phyloP scores from a whole-genome alignment of 208 protist genomes.

The Trypanosoma caninum region DNA sequence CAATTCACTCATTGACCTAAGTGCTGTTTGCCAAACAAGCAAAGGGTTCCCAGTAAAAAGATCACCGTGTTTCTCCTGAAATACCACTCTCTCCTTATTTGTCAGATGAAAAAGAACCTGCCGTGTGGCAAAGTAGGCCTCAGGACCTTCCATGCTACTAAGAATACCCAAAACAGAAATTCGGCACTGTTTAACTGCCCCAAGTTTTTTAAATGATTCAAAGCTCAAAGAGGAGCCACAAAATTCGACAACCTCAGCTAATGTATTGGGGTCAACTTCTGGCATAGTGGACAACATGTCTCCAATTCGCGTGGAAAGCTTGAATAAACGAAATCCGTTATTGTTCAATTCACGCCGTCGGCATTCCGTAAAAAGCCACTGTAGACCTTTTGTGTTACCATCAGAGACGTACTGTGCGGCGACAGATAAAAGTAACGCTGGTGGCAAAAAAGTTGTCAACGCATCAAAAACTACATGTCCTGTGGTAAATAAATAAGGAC shows the following conservation, averaged over 20 bases:
- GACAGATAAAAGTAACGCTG: constrained; percentile 5
- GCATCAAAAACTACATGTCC: neutral
- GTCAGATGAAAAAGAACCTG: constrained; percentile 37
- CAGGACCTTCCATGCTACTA: constrained; percentile 39
- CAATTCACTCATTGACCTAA: constrained; percentile 31
- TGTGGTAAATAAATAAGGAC: constrained; percentile 13
- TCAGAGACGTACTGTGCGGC: constrained; percentile 8
- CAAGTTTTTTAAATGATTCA: constrained; percentile 24
- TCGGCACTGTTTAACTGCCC: constrained; percentile 16
- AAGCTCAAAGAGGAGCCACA: constrained; percentile 26
- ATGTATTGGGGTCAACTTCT: neutral
- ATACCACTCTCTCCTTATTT: constrained; percentile 7
- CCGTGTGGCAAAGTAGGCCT: constrained; percentile 49
- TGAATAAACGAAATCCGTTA: constrained; percentile 28
- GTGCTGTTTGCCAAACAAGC: constrained; percentile 45
- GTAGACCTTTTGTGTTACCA: constrained; percentile 8
- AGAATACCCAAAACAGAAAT: constrained; percentile 32
- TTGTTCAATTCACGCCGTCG: constrained; percentile 1
- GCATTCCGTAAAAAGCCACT: constrained; percentile 7
- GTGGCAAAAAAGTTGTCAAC: neutral
- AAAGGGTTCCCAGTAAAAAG: constrained; percentile 39
- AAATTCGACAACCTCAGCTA: constrained; percentile 15
- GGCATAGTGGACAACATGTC: constrained; percentile 20
- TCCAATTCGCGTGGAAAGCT: constrained; percentile 22
- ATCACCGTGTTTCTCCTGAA: constrained; percentile 64